Evolutionary conservation across 352 stramenopile genomes (phyloP), one percentile per base, ranked within the genome.

Genomic region (Phytophthora fragariae): DNA sequence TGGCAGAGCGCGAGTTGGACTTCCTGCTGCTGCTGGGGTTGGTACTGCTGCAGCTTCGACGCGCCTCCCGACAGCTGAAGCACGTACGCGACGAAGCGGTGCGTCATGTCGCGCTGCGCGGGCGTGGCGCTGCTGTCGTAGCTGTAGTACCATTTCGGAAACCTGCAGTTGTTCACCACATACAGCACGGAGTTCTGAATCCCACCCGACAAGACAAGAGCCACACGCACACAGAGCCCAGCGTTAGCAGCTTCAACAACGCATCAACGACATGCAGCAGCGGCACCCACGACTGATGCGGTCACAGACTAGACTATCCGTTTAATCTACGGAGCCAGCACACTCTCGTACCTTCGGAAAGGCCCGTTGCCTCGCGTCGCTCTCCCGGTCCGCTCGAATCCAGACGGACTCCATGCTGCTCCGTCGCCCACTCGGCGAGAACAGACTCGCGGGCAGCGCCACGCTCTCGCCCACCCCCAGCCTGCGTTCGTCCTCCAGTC

Each of bases 71-170:
- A 53, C 12, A 52, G 27, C n/a, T 53, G 57, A 19, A 83, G 70
- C 15, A 81, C 63, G 41, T 81, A 81, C 9, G 54, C 70, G 5
- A 65, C 65, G 6, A 83, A 56, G 24, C 77, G 70, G 29, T 83
- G 76, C 19, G 62, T 73, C 73, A 83, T 77, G 19, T 76, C 73
- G 7, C 76, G 76, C 47, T 83, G 76, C 15, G 47, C 65, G 27
- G 72, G 65, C 41, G 72, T 83, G 24, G 72, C 59, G 44, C 73
- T 77, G 54, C 73, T 83, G 54, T 81, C 73, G 41, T 81, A 81
- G 39, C 54, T 72, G 64, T 83, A 83, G 57, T 73, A 72, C 76
- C 73, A 83, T 37, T 73, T 74, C 11, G 69, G 72, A 10, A 68
- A 75, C 4, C 64, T 52, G 31, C 71, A 56, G 35, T 75, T 75